A percentile compares a stretch with the other conserved stretches of the same genome.
Evolutionary conservation across 1,284 basidiomycete species (phyloP).

Genomic region (Gomphus bonarii): DNA sequence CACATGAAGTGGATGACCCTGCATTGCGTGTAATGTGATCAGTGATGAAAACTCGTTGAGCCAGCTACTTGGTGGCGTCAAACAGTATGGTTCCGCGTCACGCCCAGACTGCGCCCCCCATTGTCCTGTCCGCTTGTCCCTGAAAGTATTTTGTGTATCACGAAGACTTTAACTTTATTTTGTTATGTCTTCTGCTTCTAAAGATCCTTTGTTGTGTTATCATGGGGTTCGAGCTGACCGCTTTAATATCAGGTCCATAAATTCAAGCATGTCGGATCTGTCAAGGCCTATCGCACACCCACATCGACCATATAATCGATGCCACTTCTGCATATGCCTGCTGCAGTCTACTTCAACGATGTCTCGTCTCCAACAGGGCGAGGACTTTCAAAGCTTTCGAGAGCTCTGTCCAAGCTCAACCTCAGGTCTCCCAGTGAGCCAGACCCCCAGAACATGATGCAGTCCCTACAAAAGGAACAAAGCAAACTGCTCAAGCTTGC

Average conservation of each 20-base stretch:
- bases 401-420: constrained; percentile 3
- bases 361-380: neutral
- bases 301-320: neutral
- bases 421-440: constrained; percentile 1
- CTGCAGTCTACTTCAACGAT: neutral
- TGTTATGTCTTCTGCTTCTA: neutral
- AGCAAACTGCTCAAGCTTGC: neutral
- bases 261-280: neutral
- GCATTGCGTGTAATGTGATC: neutral
- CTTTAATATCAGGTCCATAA: neutral
- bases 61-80: neutral
- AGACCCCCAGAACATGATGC: neutral
- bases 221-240: neutral
- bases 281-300: neutral
- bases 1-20: neutral
- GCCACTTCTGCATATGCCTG: neutral
- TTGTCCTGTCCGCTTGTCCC: neutral
- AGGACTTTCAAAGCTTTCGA: constrained; percentile 1
- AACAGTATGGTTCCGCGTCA: neutral
- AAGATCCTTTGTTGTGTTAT: neutral
- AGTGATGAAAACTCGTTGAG: neutral
- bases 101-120: neutral
- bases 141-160: neutral
- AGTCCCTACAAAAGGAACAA: constrained; percentile 1
- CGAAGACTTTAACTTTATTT: neutral